Evolutionary conservation across 331 rosid genomes (phyloP).

Genomic region (Malus hybrid): DNA sequence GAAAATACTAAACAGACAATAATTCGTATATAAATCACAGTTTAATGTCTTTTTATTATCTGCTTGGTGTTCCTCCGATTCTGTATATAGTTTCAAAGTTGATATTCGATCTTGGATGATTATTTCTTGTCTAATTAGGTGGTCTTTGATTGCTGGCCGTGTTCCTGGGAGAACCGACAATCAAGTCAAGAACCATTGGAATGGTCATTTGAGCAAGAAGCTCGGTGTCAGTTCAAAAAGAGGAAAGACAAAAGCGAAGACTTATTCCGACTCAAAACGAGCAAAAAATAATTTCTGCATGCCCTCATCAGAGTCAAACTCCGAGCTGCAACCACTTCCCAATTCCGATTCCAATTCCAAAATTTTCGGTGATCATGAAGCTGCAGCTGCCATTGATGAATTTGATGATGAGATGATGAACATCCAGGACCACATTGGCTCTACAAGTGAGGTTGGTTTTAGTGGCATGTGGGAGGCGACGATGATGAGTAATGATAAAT

Average conservation of each 20-base stretch:
- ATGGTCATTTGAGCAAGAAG: conserved; percentile 37
- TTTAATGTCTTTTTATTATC: too few relatives aligned
- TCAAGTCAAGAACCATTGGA: conserved; percentile 48
- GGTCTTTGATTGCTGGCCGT: conserved; percentile 75
- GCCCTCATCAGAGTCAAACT: background rate
- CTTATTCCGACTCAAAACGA: background rate
- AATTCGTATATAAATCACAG: too few relatives aligned
- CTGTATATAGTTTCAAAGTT: too few relatives aligned
- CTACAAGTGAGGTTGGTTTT: background rate
- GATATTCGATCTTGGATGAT: too few relatives aligned
- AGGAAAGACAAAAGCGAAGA: conserved; percentile 1
- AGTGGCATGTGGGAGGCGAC: conserved; percentile 2
- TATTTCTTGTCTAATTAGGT: conserved; percentile 20
- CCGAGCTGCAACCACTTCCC: background rate
- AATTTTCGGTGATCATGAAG: background rate
- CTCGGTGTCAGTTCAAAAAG: conserved; percentile 7
- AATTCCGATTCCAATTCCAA: background rate
- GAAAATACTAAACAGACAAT: too few relatives aligned
- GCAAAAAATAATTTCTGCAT: background rate
- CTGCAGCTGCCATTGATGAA: background rate
- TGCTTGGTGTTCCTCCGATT: too few relatives aligned
- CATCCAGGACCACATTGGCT: background rate
- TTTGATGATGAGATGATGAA: background rate
- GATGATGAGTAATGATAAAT: background rate
- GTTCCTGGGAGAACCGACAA: conserved; percentile 61